Evolutionary conservation across 805 yeast genomes (phyloP).

Genomic region (Ogataea salicorniae): DNA sequence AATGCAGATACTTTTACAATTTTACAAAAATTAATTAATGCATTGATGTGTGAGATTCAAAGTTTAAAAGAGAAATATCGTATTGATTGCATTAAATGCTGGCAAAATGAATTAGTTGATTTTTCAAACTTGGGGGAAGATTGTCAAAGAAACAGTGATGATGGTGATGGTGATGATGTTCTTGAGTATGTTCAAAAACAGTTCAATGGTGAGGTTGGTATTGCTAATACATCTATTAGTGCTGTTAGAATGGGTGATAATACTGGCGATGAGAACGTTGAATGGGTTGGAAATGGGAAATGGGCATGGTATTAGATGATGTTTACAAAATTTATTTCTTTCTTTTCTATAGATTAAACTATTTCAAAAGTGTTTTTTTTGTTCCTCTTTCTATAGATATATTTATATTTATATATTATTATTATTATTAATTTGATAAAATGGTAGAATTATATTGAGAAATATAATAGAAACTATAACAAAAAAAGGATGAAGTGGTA

Average conservation of each 20-base stretch:
- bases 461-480: neutral
- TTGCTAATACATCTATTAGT: slow-evolving; percentile 18
- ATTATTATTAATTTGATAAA: no score
- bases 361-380: no score
- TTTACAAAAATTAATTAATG: slow-evolving; percentile 10
- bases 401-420: no score
- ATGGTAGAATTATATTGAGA: neutral
- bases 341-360: no score
- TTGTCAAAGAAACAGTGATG: neutral
- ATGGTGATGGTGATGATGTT: slow-evolving; percentile 2
- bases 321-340: no score
- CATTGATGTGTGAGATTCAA: slow-evolving; percentile 8
- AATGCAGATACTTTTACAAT: slow-evolving; percentile 10
- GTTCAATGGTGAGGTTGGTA: slow-evolving; percentile 13
- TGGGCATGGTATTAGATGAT: slow-evolving; percentile 25
- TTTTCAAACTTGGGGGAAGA: neutral
- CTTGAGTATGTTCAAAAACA: slow-evolving; percentile 1
- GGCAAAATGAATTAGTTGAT: slow-evolving; percentile 24
- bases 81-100: slow-evolving; percentile 15
- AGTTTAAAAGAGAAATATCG: neutral
- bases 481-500: neutral
- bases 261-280: slow-evolving; percentile 4
- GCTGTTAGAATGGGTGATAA: slow-evolving; percentile 15
- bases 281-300: slow-evolving; percentile 25
- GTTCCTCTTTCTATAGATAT: no score